These are phyloP conservation scores for Colletotrichum simmondsii DNA, from an alignment of 2,329 filamentous ascomycete genomes.

Conservation along the genomic window DNA sequence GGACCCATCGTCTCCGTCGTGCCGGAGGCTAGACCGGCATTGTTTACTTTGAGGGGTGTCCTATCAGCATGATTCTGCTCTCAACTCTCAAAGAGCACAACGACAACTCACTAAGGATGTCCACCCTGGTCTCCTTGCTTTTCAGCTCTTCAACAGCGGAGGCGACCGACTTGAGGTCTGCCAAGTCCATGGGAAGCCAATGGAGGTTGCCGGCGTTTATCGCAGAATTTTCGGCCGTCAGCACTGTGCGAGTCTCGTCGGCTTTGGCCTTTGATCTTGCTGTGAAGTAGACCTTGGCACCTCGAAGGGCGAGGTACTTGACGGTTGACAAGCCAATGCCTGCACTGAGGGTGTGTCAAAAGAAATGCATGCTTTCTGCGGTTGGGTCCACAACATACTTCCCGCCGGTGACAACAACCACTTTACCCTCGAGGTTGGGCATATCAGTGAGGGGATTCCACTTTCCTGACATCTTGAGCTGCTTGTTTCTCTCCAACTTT, in stretches of 20 bases:
- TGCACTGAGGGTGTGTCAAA: conserved; percentile 24
- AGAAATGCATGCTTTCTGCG: background rate
- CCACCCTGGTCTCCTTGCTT: conserved; percentile 37
- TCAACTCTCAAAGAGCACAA: no score
- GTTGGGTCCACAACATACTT: conserved; percentile 34
- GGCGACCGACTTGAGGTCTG: conserved; percentile 35
- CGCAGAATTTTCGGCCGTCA: conserved; percentile 23
- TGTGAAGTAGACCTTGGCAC: conserved; percentile 42
- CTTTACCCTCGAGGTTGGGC: conserved; percentile 38
- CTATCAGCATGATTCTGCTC: background rate
- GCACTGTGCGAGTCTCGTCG: conserved; percentile 4
- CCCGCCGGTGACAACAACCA: conserved; percentile 40
- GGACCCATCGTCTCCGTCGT: conserved; percentile 21
- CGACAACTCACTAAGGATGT: conserved; percentile 39
- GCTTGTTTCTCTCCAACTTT: background rate
- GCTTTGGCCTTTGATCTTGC: conserved; percentile 38
- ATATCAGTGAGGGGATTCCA: conserved; percentile 36
- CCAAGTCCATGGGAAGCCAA: conserved; percentile 40
- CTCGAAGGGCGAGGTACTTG: conserved; percentile 38
- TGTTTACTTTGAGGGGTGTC: conserved; percentile 38
- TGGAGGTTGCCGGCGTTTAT: conserved; percentile 24
- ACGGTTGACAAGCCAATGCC: conserved; percentile 39
- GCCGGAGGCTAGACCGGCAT: conserved; percentile 30
- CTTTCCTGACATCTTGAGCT: background rate
- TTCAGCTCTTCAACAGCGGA: conserved; percentile 37